Percentiles rank a stretch among this genome's conserved stretches.
These are phyloP conservation scores for Pseudocercospora macadamiae DNA, from an alignment of 2,329 filamentous ascomycete species.

Conservation along the genomic window DNA sequence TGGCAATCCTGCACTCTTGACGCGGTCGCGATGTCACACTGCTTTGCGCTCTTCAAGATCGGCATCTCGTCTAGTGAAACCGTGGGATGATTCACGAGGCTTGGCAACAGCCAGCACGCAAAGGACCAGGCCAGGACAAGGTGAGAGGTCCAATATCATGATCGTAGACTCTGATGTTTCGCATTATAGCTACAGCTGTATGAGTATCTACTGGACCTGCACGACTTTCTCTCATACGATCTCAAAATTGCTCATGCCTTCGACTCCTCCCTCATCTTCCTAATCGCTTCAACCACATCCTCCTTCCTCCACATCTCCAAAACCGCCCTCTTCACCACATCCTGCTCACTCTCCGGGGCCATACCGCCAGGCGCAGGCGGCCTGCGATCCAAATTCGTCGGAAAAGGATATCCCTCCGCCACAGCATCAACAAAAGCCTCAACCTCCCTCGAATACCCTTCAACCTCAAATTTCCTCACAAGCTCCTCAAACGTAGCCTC, in stretches of 20 bases:
- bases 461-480: constrained; percentile 34
- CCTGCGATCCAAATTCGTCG: constrained; percentile 62
- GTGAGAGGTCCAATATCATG: no score
- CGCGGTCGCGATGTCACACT: no score
- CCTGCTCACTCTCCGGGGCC: constrained; percentile 64
- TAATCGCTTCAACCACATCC: constrained; percentile 41
- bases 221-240: no score
- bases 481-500: constrained; percentile 51
- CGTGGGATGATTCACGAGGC: no score
- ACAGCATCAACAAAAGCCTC: constrained; percentile 55
- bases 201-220: no score
- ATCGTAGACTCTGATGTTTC: no score
- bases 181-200: no score
- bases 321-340: constrained; percentile 53
- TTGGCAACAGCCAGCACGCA: no score
- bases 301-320: constrained; percentile 45
- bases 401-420: constrained; percentile 64
- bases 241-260: constrained; percentile 15
- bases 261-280: constrained; percentile 30
- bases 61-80: no score
- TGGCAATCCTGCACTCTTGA: no score
- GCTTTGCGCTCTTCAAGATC: no score
- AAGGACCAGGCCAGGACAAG: no score
- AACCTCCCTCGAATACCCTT: constrained; percentile 48
- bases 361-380: constrained; percentile 60